Percentiles rank a stretch among this genome's conserved stretches.
Evolutionary conservation across 441 rosid species (phyloP).

Genomic region (Aleurites moluccanus): DNA sequence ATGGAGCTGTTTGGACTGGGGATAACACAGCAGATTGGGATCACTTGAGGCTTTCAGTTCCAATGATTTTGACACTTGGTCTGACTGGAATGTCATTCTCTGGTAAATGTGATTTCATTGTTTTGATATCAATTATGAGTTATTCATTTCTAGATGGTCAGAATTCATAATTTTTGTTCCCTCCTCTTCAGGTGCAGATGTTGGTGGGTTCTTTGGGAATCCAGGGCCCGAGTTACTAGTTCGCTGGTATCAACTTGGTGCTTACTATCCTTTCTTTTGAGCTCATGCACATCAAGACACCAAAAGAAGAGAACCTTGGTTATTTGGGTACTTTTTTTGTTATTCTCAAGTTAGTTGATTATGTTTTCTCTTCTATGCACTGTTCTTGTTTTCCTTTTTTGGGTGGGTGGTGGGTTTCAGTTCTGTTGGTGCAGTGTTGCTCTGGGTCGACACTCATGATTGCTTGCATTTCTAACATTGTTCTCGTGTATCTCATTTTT

Average conservation of each 20-base stretch:
- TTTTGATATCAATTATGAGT: constrained; percentile 6
- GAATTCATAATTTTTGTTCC: constrained; percentile 13
- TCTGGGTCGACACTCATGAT: background rate
- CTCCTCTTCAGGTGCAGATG: constrained; percentile 71
- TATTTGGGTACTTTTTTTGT: constrained; percentile 71
- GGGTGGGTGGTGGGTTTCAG: background rate
- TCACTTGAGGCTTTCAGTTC: constrained; percentile 91
- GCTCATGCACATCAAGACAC: constrained; percentile 99
- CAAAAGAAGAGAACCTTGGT: constrained; percentile 98
- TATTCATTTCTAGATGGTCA: constrained; percentile 9
- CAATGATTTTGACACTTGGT: constrained; percentile 92
- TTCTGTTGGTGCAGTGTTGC: background rate
- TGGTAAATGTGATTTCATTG: constrained; percentile 42
- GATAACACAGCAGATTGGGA: constrained; percentile 99
- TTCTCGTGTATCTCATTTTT: background rate
- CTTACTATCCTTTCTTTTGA: constrained; percentile 97
- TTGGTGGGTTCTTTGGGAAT: constrained; percentile 98
- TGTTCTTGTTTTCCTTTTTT: background rate
- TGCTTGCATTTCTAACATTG: background rate
- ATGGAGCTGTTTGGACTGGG: constrained; percentile 97
- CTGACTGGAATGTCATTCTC: constrained; percentile 85
- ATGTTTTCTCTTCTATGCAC: background rate
- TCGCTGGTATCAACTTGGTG: constrained; percentile 99
- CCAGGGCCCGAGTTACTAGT: constrained; percentile 89
- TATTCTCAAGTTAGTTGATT: background rate